Evolutionary conservation across 208 protist species (phyloP), one percentile per base, ranked within the genome.

Genomic region (Crithidia acanthocephali): DNA sequence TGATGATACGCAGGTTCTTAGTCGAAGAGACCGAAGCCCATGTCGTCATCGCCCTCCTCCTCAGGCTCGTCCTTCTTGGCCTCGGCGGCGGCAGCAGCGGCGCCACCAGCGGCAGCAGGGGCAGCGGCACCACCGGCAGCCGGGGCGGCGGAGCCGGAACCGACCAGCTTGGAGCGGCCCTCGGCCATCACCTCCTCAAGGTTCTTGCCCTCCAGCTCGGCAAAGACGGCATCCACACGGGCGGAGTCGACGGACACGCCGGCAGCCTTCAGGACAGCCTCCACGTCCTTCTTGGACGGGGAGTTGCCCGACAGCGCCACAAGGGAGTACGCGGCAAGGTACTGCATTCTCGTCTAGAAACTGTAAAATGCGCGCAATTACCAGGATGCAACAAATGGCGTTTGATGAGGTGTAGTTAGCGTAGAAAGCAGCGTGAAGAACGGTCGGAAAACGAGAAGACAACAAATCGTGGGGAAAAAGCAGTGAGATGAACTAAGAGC

Each of bases 321-420:
- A 20, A 98, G 84, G 56, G 96, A 85, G 80, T 97, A 98, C 45
- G 96, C 96, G 68, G 96, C 94, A 23, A 98, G 83, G 81, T 97
- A 93, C 81, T 95, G 96, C 94, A 98, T 97, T 61, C 55, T 83
- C 55, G 52, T 50, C 57, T 45, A 48, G 18, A 40, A 79, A 37
- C 58, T 59, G 16, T 22, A 15, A 42, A 22, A 44, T 5, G 25
- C 23, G 25, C 10, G 13, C 27, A n/a, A n/a, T n/a, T n/a, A n/a
- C n/a, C n/a, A n/a, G n/a, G n/a, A n/a, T n/a, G n/a, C n/a, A n/a
- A n/a, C n/a, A n/a, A n/a, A n/a, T n/a, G n/a, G n/a, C n/a, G n/a
- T n/a, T n/a, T n/a, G n/a, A n/a, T n/a, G n/a, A n/a, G n/a, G n/a
- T n/a, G n/a, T n/a, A n/a, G n/a, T n/a, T n/a, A n/a, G n/a, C n/a